Evolutionary conservation across 139 green algal genomes (phyloP), one percentile per base, ranked within the genome.

Genomic region (Parachlorella kessleri): DNA sequence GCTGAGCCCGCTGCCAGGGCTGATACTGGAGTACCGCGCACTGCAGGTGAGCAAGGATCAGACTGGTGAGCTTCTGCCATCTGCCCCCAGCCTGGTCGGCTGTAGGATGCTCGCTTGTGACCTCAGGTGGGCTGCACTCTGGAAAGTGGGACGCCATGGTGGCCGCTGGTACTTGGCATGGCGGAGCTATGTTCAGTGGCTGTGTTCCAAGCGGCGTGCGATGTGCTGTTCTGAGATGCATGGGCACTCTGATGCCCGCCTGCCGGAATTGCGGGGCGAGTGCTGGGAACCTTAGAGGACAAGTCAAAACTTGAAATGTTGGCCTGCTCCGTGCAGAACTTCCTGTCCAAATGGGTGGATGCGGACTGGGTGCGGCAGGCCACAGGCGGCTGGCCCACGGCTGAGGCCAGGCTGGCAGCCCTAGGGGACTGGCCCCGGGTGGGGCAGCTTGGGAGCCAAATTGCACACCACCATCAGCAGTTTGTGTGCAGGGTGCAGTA

Each of bases 21-120:
- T 90, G n/a, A 66, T 91, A n/a, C 64, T 90, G 10, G 80, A 89
- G 66, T 87, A 85, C 66, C 75, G 85, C 1, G 64, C 36, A 6
- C 70, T 83, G 40, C 77, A 78, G 77, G 76, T 66, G 40, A 6
- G n/a, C n/a, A n/a, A n/a, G n/a, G n/a, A n/a, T n/a, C n/a, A n/a
- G n/a, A n/a, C n/a, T n/a, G n/a, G n/a, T n/a, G n/a, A n/a, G n/a
- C n/a, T n/a, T n/a, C n/a, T n/a, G n/a, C n/a, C n/a, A n/a, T n/a
- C n/a, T n/a, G n/a, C n/a, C n/a, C n/a, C n/a, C n/a, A n/a, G n/a
- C n/a, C n/a, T n/a, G n/a, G n/a, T n/a, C n/a, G n/a, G n/a, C n/a
- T n/a, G n/a, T n/a, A n/a, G n/a, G n/a, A n/a, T n/a, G n/a, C n/a
- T n/a, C n/a, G n/a, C n/a, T n/a, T n/a, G n/a, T n/a, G n/a, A n/a